Percentiles rank a stretch among this genome's conserved stretches.
Evolutionary conservation across 208 protist species (phyloP).

Genomic region (Novymonas esmeraldas): DNA sequence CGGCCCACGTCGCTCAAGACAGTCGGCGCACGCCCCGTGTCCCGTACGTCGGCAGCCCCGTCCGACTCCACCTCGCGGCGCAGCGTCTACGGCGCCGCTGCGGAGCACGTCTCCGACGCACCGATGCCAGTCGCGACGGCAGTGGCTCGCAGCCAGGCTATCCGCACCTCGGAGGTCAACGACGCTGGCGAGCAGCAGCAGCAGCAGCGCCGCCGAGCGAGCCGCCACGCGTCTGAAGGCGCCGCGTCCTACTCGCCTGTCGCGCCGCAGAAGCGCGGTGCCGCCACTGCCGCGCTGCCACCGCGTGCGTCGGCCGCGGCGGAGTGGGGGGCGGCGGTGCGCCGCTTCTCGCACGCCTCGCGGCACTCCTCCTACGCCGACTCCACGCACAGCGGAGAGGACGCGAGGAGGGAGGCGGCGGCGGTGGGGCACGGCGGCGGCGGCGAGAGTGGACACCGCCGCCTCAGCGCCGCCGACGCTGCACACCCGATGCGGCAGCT

Average conservation of each 20-base stretch:
- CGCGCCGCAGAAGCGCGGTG: neutral
- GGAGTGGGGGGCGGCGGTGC: neutral
- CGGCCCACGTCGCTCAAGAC: constrained; percentile 8
- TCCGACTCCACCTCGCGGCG: neutral
- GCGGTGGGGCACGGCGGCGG: neutral
- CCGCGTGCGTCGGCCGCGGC: neutral
- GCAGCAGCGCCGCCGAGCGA: neutral
- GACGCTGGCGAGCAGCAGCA: constrained; percentile 1
- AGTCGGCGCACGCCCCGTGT: neutral
- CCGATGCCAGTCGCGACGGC: neutral
- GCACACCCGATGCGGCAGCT: neutral
- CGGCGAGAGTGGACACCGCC: neutral
- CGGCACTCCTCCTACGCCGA: neutral
- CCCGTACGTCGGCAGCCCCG: neutral
- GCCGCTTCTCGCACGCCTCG: neutral
- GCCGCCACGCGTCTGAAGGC: neutral
- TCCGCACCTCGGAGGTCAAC: neutral
- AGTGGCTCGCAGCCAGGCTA: neutral
- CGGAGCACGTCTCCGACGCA: neutral
- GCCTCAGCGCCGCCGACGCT: neutral
- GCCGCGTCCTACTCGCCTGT: constrained; percentile 4
- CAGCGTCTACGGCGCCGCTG: constrained; percentile 1
- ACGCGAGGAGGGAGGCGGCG: neutral
- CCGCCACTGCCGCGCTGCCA: constrained; percentile 6
- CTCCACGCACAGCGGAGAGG: neutral